phyloP scores from a whole-genome alignment of 768 basidiomycete species.

The Leccinum boreale region DNA sequence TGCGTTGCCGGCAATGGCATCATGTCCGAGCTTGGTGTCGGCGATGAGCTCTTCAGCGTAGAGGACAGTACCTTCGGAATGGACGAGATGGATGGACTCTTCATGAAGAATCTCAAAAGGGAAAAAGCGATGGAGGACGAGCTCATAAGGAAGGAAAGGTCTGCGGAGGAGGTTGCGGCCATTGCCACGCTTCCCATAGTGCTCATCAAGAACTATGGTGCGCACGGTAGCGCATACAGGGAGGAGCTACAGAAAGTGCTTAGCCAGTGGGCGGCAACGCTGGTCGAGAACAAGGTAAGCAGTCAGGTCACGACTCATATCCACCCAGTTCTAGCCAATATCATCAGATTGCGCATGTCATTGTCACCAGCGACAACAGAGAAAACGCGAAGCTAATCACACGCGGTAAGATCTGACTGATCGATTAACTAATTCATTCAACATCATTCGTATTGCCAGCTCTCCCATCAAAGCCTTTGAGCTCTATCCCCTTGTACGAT shows the following conservation, averaged over 20 bases:
- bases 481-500: conserved; percentile 75
- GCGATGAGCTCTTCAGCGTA: conserved; percentile 58
- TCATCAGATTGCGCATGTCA: conserved; percentile 79
- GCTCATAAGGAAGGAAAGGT: conserved; percentile 27
- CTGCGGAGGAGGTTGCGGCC: conserved; percentile 46
- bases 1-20: conserved; percentile 82
- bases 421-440: not conserved
- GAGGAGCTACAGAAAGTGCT: conserved; percentile 75
- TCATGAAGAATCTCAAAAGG: conserved; percentile 16
- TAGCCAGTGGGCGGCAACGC: conserved; percentile 77
- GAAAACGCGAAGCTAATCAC: conserved; percentile 84
- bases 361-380: conserved; percentile 86
- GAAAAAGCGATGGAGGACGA: conserved; percentile 33
- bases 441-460: conserved; percentile 41
- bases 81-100: conserved; percentile 2
- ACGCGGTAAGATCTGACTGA: conserved; percentile 48
- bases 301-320: not conserved
- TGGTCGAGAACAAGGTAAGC: conserved; percentile 77
- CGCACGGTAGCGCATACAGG: conserved; percentile 50
- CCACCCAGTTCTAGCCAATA: not conserved
- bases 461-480: conserved; percentile 80
- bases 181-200: conserved; percentile 78
- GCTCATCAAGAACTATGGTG: conserved; percentile 75
- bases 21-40: conserved; percentile 82
- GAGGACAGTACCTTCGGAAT: conserved; percentile 30